These are phyloP conservation scores for Globisporangium paddicum DNA, from an alignment of 352 stramenopile species.

Conservation along the genomic window DNA sequence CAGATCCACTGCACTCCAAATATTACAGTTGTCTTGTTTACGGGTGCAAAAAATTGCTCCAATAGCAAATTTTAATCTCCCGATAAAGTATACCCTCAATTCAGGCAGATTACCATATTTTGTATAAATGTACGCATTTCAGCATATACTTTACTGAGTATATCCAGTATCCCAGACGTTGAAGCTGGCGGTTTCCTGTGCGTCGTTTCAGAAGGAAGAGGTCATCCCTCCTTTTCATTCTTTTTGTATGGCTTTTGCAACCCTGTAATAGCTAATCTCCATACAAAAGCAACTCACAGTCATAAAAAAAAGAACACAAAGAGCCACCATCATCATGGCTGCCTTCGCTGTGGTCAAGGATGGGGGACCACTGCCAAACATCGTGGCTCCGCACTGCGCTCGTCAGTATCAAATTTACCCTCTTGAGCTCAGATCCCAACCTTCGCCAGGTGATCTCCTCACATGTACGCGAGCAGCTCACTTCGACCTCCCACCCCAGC, in stretches of 20 bases:
- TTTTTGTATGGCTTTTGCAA: not conserved
- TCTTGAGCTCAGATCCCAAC: conserved; percentile 3
- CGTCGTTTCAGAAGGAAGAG: not conserved
- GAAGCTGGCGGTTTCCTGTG: not conserved
- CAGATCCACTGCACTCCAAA: too few species aligned
- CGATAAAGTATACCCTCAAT: not conserved
- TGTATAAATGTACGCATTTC: conserved; percentile 2
- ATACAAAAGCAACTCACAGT: not conserved
- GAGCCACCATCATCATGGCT: not conserved
- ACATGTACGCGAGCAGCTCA: not conserved
- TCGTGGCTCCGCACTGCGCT: not conserved
- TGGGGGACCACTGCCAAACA: not conserved
- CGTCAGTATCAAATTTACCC: conserved; percentile 10
- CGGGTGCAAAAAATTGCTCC: not conserved
- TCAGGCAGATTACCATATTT: not conserved
- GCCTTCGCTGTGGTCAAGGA: not conserved
- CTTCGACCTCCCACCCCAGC: not conserved
- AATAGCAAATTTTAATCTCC: not conserved
- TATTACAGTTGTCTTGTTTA: too few species aligned
- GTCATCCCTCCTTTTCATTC: conserved; percentile 6
- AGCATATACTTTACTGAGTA: not conserved
- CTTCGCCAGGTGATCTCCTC: not conserved
- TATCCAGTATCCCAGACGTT: not conserved
- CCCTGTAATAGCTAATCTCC: not conserved
- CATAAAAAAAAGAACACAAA: not conserved